These are phyloP conservation scores for Lecanicillium sp. DNA, from an alignment of 2,329 filamentous ascomycete species.

Conservation along the genomic window DNA sequence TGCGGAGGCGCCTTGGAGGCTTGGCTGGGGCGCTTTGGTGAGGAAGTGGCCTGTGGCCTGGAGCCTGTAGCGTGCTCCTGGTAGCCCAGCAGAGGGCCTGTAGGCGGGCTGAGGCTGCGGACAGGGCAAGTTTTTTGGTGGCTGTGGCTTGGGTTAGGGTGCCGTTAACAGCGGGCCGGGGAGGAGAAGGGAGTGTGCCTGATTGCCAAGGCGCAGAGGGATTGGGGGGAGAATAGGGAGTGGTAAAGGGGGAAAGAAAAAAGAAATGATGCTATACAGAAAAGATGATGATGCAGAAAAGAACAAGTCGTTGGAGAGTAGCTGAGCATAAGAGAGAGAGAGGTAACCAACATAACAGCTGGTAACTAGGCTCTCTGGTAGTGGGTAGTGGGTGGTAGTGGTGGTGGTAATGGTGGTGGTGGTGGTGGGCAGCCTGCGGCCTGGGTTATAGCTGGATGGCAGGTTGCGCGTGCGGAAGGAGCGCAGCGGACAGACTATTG, in stretches of 20 bases:
- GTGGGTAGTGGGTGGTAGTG: neutral
- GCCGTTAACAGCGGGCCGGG: conserved; percentile 4
- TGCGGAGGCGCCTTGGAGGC: conserved; percentile 4
- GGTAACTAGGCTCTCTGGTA: neutral
- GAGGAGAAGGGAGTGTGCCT: neutral
- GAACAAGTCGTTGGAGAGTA: neutral
- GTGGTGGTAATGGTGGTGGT: too few species aligned
- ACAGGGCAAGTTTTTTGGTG: conserved; percentile 6
- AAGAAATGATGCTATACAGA: neutral
- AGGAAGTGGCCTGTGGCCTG: neutral
- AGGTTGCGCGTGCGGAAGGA: conserved; percentile 1
- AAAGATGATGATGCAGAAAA: neutral
- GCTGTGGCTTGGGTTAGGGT: conserved; percentile 8
- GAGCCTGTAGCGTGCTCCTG: too few species aligned
- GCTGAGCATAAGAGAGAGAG: neutral
- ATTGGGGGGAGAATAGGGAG: too few species aligned
- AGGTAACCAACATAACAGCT: neutral
- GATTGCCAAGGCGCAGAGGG: neutral
- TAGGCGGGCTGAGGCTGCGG: neutral
- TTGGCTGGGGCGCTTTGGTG: neutral
- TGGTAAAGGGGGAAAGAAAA: neutral
- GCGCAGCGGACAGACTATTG: neutral
- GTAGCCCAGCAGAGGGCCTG: neutral
- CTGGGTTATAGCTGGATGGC: too few species aligned
- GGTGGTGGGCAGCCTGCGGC: too few species aligned